Base-by-base conservation (phyloP, 148 eudicot species). In the Fallopia convolvulus region DNA sequence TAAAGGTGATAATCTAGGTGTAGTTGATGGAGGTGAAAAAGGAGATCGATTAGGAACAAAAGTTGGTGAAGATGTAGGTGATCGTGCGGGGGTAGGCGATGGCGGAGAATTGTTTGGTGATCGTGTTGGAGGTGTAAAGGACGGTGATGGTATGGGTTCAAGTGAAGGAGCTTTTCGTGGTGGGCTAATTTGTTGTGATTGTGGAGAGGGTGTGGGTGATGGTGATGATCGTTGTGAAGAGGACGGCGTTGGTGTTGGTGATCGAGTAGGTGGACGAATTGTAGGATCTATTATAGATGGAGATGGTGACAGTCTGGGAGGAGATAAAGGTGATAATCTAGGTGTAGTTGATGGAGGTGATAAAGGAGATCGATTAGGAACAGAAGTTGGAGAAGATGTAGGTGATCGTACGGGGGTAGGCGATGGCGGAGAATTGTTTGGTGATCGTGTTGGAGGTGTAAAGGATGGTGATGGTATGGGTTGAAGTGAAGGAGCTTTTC, bases 401-500 rank as follows among this genome's bases (percentile, higher is more conserved):
- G 58, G 58, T 52, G 58, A n/a, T 52, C n/a, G 6, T 52, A 0
- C 3, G 10, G 52, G 52, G 1, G 52, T 48, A 2, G 14, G 14
- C 12, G 52, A 7, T 12, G 52, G 11, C 4, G 39, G 39, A 1
- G 39, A 36, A 3, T 36, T 3, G 39, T 44, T 44, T 44, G 47
- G 47, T 44, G 47, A 44, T 44, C 8, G 47, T 44, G 47, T 14
- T 11, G 42, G 21, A 2, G 85, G 70, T 0, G 52, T 48, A 14
- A 68, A 50, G 11, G 77, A 70, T 2, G 79, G 66, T 6, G 79
- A 58, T 52, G 58, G 20, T 14, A 52, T 52, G 7, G 58, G 58
- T 52, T 52, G 58, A 2, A 15, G 15, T 48, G 52, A 3, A 2
- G 52, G 52, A 12, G 11, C 52, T 10, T 1, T 48, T 48, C 3